Evolutionary conservation across 208 protist species (phyloP).

Genomic region (Porcisia hertigi): DNA sequence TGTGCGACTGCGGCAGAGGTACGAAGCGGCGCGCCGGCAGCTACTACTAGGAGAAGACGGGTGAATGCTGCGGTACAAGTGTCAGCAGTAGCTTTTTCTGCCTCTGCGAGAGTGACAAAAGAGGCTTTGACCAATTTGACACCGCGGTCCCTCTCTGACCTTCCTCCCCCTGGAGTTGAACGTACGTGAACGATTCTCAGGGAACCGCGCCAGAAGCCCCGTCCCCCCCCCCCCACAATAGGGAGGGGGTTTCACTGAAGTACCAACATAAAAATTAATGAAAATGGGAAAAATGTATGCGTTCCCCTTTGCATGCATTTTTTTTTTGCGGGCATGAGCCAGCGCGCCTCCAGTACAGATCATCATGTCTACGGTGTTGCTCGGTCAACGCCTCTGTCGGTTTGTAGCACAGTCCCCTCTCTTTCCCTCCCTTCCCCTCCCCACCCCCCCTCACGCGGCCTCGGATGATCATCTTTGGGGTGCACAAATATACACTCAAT

Average conservation of each 20-base stretch:
- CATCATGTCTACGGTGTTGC: not conserved
- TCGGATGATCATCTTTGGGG: not conserved
- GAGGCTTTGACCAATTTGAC: not conserved
- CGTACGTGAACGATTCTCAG: not conserved
- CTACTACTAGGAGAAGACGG: constrained; percentile 5
- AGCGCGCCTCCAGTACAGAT: not conserved
- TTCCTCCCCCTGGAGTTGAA: not conserved
- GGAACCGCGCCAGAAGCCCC: not conserved
- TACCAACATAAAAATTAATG: not conserved
- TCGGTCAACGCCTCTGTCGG: not conserved
- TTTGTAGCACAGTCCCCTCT: not conserved
- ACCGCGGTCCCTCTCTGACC: not conserved
- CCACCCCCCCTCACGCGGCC: not conserved
- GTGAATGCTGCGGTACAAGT: not conserved
- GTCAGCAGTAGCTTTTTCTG: not conserved
- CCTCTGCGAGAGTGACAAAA: not conserved
- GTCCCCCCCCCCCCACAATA: no score
- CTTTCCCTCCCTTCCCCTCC: not conserved
- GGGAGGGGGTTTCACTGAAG: not conserved
- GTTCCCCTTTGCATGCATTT: not conserved
- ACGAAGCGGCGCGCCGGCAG: constrained; percentile 25
- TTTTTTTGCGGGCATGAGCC: not conserved
- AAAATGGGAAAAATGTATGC: not conserved
- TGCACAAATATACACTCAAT: not conserved
- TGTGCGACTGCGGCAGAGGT: constrained; percentile 17